Conservation (phyloP, 352 stramenopile genomes). For the Phytophthora crassamura region DNA sequence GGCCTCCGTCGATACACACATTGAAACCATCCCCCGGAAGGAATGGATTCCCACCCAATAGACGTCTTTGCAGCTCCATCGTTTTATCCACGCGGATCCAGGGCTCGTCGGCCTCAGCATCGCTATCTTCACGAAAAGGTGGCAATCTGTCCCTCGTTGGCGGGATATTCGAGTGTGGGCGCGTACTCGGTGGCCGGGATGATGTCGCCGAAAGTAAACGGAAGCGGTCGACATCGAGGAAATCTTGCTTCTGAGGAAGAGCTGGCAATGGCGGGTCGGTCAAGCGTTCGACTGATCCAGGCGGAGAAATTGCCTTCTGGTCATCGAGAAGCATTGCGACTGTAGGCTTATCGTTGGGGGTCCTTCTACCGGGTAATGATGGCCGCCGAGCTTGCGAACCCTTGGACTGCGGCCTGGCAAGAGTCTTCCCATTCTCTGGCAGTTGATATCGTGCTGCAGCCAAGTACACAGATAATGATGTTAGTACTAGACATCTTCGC, state of each 20-base stretch:
- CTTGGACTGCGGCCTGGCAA: slow-evolving; percentile 19
- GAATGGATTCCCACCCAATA: slow-evolving; percentile 49
- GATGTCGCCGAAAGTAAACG: slow-evolving; percentile 37
- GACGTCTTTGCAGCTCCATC: slow-evolving; percentile 30
- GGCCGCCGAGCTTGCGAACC: neutral
- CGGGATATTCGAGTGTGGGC: slow-evolving; percentile 32
- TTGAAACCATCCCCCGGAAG: slow-evolving; percentile 78
- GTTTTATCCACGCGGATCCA: slow-evolving; percentile 56
- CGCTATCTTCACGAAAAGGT: slow-evolving; percentile 29
- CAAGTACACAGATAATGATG: neutral
- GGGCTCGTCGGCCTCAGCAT: slow-evolving; percentile 24
- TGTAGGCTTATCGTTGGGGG: slow-evolving; percentile 1
- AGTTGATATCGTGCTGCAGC: slow-evolving; percentile 26
- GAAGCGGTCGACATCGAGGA: slow-evolving; percentile 47
- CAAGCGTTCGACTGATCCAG: neutral
- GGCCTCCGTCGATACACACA: slow-evolving; percentile 77
- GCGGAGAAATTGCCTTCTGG: slow-evolving; percentile 3
- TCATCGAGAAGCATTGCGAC: slow-evolving; percentile 3
- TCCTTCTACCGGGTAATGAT: slow-evolving; percentile 20
- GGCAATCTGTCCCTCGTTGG: slow-evolving; percentile 32
- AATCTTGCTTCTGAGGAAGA: slow-evolving; percentile 28
- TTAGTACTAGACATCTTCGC: neutral
- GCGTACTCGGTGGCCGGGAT: slow-evolving; percentile 37
- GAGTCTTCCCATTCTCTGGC: slow-evolving; percentile 11
- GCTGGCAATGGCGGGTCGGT: slow-evolving; percentile 3